Percentiles rank a stretch among this genome's conserved stretches.
Conservation (phyloP, 1,284 basidiomycete genomes). For the Pyrrhoderma noxium region DNA sequence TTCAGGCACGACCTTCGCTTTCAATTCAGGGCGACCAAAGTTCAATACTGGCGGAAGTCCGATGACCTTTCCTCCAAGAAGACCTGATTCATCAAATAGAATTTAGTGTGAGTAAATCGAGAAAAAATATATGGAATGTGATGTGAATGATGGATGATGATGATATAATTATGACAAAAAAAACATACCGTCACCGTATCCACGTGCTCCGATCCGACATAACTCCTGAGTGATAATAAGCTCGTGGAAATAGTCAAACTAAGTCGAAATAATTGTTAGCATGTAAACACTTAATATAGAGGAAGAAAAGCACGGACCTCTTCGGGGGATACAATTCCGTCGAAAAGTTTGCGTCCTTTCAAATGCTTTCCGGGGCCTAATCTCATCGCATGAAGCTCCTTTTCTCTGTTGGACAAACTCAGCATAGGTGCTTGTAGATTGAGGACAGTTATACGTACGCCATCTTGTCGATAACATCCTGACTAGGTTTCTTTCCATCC, state of each 20-base stretch:
- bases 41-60: conserved; percentile 79
- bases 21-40: conserved; percentile 74
- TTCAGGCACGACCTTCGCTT: conserved; percentile 73
- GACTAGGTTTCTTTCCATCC: conserved; percentile 66
- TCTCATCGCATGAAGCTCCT: conserved; percentile 84
- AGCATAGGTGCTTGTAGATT: background rate
- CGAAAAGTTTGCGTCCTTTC: conserved; percentile 73
- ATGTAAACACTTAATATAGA: conserved; percentile 5
- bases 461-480: conserved; percentile 63
- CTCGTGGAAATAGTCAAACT: conserved; percentile 82
- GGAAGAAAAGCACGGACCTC: conserved; percentile 45
- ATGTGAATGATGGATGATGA: no score
- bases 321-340: conserved; percentile 79
- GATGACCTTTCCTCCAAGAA: conserved; percentile 70
- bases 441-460: conserved; percentile 36
- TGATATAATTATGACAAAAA: no score
- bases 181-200: conserved; percentile 46
- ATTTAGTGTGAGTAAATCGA: no score
- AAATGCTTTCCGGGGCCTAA: conserved; percentile 84
- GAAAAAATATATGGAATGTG: no score
- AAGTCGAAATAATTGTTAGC: conserved; percentile 1
- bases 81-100: conserved; percentile 35
- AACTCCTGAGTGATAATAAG: conserved; percentile 88
- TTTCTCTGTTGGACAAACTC: conserved; percentile 33
- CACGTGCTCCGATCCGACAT: conserved; percentile 53